Conservation (phyloP, 148 eudicot species). For the Arctostaphylos glauca region DNA sequence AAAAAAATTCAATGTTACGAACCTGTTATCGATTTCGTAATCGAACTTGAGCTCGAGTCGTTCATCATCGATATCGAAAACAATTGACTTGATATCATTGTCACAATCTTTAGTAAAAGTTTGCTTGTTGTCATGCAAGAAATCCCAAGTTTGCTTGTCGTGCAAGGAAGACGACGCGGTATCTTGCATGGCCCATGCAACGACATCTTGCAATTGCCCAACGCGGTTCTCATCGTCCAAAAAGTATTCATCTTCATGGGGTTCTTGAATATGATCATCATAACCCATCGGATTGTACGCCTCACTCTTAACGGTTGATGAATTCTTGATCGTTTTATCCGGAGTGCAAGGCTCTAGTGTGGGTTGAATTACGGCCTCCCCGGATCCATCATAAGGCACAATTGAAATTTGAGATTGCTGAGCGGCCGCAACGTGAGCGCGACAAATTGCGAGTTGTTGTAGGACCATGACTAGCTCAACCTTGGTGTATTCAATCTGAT, state of each 20-base stretch:
- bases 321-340: background rate
- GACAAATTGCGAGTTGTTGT: constrained; percentile 56
- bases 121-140: too few relatives aligned
- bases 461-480: constrained; percentile 58
- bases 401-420: background rate
- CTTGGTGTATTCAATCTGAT: constrained; percentile 34
- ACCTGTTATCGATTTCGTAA: constrained; percentile 35
- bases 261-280: background rate
- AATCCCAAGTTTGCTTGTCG: constrained; percentile 2
- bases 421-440: constrained; percentile 35
- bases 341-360: too few relatives aligned
- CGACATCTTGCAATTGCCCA: constrained; percentile 23
- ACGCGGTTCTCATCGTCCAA: constrained; percentile 17
- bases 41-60: constrained; percentile 31
- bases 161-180: constrained; percentile 28
- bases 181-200: constrained; percentile 39
- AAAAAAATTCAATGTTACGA: background rate
- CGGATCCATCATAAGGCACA: background rate
- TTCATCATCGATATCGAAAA: constrained; percentile 4
- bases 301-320: background rate
- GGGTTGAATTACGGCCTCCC: too few relatives aligned
- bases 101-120: background rate
- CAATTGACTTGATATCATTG: constrained; percentile 3
- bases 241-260: background rate
- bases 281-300: background rate